phyloP scores from a whole-genome alignment of 495 filamentous ascomycete species.

The Cercophora scortea region DNA sequence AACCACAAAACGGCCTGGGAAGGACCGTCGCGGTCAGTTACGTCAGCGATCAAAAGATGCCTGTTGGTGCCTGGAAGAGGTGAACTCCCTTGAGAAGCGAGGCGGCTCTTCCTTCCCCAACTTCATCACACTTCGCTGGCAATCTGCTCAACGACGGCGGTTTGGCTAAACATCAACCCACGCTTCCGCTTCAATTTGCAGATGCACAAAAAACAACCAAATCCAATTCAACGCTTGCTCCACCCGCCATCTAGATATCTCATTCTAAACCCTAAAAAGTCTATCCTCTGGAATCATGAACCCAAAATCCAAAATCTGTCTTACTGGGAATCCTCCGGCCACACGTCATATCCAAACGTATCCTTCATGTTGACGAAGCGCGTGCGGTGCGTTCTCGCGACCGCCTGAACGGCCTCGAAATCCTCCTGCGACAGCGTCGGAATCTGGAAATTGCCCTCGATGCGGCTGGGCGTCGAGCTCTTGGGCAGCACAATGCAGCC shows the following conservation, averaged over 20 bases:
- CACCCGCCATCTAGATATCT: neutral
- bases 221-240: neutral
- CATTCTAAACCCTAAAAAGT: neutral
- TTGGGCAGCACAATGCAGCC: slow-evolving; percentile 40
- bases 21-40: too few relatives aligned
- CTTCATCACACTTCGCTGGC: neutral
- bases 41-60: too few relatives aligned
- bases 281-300: neutral
- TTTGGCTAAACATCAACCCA: neutral
- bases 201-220: too few relatives aligned
- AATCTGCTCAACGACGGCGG: neutral
- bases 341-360: slow-evolving; percentile 44
- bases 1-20: too few relatives aligned
- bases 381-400: slow-evolving; percentile 42
- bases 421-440: slow-evolving; percentile 34
- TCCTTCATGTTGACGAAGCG: slow-evolving; percentile 82
- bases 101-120: neutral
- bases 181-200: too few relatives aligned
- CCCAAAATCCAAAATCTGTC: too few relatives aligned
- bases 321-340: slow-evolving; percentile 32
- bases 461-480: slow-evolving; percentile 59
- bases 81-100: too few relatives aligned
- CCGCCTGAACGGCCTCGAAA: slow-evolving; percentile 31
- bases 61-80: too few relatives aligned
- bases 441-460: slow-evolving; percentile 45